These are phyloP conservation scores for Astraeus odoratus DNA, from an alignment of 768 basidiomycete genomes.

Conservation along the genomic window DNA sequence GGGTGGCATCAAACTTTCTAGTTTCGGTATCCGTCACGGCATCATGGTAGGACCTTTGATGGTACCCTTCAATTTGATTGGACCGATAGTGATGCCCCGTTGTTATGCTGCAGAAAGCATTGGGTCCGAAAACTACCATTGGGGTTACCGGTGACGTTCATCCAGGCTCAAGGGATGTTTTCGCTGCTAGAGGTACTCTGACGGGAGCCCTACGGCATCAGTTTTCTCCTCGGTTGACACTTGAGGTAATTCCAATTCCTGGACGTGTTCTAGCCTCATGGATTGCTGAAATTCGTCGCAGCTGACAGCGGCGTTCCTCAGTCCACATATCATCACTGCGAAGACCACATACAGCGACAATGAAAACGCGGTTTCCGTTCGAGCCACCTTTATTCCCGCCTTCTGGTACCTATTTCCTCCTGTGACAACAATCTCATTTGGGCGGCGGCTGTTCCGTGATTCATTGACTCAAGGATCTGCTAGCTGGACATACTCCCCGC, in stretches of 20 bases:
- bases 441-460: slow-evolving; percentile 46
- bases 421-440: slow-evolving; percentile 37
- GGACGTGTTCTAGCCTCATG: slow-evolving; percentile 10
- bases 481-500: slow-evolving; percentile 20
- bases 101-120: slow-evolving; percentile 34
- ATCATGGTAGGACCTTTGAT: slow-evolving; percentile 32
- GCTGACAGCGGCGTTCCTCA: slow-evolving; percentile 35
- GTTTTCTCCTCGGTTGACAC: slow-evolving; percentile 55
- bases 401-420: slow-evolving; percentile 29
- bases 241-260: slow-evolving; percentile 32
- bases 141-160: slow-evolving; percentile 34
- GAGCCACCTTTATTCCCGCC: slow-evolving; percentile 31
- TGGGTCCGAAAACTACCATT: slow-evolving; percentile 40
- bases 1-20: slow-evolving; percentile 28
- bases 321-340: slow-evolving; percentile 35
- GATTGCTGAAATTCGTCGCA: slow-evolving; percentile 19
- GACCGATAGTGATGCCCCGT: slow-evolving; percentile 16
- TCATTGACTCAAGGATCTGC: slow-evolving; percentile 42
- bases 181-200: slow-evolving; percentile 35
- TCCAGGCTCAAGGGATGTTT: slow-evolving; percentile 8
- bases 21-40: slow-evolving; percentile 36
- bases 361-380: slow-evolving; percentile 38
- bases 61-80: slow-evolving; percentile 11
- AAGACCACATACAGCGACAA: slow-evolving; percentile 44
- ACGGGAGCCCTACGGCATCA: slow-evolving; percentile 72